phyloP scores from a whole-genome alignment of 805 yeast species.

The Saturnispora gosingensis region DNA sequence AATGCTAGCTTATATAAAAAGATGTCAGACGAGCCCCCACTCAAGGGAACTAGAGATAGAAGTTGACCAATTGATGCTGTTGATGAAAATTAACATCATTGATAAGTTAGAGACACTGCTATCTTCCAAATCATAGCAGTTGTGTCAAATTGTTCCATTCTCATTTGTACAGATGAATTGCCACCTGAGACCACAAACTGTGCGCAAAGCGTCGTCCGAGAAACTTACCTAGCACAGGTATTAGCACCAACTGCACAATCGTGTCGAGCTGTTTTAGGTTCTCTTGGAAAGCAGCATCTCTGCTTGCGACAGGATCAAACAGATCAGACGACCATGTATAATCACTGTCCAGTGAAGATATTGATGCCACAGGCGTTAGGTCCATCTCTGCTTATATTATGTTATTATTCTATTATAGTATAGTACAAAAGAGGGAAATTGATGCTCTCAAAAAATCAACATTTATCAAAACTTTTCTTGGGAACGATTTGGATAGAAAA shows the following conservation, averaged over 20 bases:
- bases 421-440: neutral
- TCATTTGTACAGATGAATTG: constrained; percentile 9
- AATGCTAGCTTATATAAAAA: constrained; percentile 18
- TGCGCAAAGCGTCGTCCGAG: constrained; percentile 54
- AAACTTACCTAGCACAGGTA: constrained; percentile 60
- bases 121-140: neutral
- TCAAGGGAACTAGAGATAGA: neutral
- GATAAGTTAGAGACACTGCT: constrained; percentile 15
- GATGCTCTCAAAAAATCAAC: neutral
- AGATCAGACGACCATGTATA: constrained; percentile 9
- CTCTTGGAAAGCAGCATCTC: constrained; percentile 6
- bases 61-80: constrained; percentile 16
- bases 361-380: constrained; percentile 21
- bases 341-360: constrained; percentile 1
- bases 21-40: neutral
- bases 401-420: neutral
- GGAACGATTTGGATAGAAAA: neutral
- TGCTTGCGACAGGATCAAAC: constrained; percentile 3
- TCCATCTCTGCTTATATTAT: constrained; percentile 31
- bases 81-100: constrained; percentile 23
- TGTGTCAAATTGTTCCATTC: neutral
- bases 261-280: constrained; percentile 43
- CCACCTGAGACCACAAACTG: constrained; percentile 25
- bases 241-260: constrained; percentile 47
- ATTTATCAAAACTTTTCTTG: neutral